Conservation (phyloP, 2,329 filamentous ascomycete genomes). For the Aspergillus sp. region DNA sequence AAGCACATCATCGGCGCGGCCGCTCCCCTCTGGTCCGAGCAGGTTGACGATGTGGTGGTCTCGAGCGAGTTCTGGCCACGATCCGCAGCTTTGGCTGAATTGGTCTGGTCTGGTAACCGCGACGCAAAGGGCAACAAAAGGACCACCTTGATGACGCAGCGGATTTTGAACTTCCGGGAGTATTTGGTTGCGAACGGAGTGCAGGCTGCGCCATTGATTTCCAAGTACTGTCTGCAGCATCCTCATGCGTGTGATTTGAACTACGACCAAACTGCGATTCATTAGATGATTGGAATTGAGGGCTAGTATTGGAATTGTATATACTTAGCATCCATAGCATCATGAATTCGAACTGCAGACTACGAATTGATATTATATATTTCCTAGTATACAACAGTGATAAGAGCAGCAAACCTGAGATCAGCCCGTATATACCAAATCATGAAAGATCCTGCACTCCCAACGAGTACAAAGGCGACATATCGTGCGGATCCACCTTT, state of each 20-base stretch:
- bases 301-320: background rate
- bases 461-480: no score
- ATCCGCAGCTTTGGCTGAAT: constrained; percentile 52
- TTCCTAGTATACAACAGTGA: no score
- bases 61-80: constrained; percentile 53
- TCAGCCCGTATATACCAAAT: no score
- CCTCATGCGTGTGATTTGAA: constrained; percentile 55
- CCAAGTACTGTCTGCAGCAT: constrained; percentile 55
- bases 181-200: constrained; percentile 54
- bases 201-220: constrained; percentile 46
- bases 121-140: constrained; percentile 47
- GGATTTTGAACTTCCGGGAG: constrained; percentile 57
- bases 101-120: constrained; percentile 53
- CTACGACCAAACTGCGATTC: constrained; percentile 44
- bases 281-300: constrained; percentile 2
- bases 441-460: no score
- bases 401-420: no score
- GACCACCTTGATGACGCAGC: constrained; percentile 50
- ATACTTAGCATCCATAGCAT: background rate
- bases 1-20: constrained; percentile 49
- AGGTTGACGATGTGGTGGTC: constrained; percentile 50
- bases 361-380: no score
- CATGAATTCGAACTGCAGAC: no score
- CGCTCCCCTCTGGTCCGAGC: constrained; percentile 51
- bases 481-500: no score